A percentile compares a stretch with the other conserved stretches of the same genome.
Conservation (phyloP, 495 filamentous ascomycete genomes). For the Mytilinidion resinicola region DNA sequence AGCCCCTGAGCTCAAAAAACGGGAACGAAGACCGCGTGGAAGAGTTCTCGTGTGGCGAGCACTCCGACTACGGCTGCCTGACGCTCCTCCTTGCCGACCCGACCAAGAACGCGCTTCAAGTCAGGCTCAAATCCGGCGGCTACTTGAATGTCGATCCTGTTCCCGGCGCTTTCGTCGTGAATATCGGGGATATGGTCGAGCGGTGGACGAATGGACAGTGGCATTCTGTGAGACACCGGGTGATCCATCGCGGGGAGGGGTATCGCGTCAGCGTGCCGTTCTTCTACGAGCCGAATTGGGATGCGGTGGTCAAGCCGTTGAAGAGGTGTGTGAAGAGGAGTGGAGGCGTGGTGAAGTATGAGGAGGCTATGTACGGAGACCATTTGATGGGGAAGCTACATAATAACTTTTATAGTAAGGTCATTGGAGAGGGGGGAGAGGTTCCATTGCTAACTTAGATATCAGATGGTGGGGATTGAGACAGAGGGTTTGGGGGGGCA, state of each 20-base stretch:
- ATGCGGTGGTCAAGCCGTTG: slow-evolving; percentile 31
- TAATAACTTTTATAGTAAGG: slow-evolving; percentile 27
- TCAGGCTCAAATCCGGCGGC: slow-evolving; percentile 24
- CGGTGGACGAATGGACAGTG: slow-evolving; percentile 41
- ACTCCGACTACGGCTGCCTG: slow-evolving; percentile 40
- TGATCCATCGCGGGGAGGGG: slow-evolving; percentile 35
- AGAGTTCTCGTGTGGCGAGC: slow-evolving; percentile 28
- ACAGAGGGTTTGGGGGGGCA: no score
- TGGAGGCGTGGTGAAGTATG: slow-evolving; percentile 11
- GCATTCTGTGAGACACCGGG: slow-evolving; percentile 36
- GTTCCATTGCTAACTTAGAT: no score
- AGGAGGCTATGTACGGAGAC: slow-evolving; percentile 21
- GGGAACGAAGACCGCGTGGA: slow-evolving; percentile 2
- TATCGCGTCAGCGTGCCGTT: slow-evolving; percentile 41
- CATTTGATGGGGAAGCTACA: slow-evolving; percentile 25
- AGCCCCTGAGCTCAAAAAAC: not conserved
- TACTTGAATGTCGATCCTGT: slow-evolving; percentile 39
- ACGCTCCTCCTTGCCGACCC: slow-evolving; percentile 37
- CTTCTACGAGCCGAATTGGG: slow-evolving; percentile 40
- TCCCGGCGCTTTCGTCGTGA: slow-evolving; percentile 37
- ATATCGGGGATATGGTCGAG: slow-evolving; percentile 43
- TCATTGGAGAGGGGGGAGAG: slow-evolving; percentile 4
- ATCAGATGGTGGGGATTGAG: no score
- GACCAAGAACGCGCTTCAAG: slow-evolving; percentile 34
- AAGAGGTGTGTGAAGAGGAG: slow-evolving; percentile 20